A percentile compares a stretch with the other conserved stretches of the same genome.
These are phyloP conservation scores for Fragaria nilgerrensis DNA, from an alignment of 306 rosid species.

Conservation along the genomic window DNA sequence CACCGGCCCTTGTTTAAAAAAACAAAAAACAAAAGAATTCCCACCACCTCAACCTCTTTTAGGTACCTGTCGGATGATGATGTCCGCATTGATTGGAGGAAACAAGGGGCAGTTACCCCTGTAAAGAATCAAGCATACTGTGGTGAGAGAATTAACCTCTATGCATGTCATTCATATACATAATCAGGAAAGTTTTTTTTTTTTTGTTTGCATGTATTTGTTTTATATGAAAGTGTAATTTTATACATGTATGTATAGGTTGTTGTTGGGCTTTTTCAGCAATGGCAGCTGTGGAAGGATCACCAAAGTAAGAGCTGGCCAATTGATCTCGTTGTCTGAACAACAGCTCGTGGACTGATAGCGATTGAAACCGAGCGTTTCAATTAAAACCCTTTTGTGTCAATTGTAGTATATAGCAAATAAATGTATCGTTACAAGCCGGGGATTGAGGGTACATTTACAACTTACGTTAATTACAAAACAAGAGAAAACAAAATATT, in stretches of 20 bases:
- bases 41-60: not conserved
- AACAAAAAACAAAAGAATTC: not conserved
- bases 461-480: too few species aligned
- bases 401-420: too few species aligned
- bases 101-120: constrained; percentile 37
- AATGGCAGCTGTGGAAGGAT: constrained; percentile 30
- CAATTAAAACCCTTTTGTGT: too few species aligned
- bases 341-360: constrained; percentile 7
- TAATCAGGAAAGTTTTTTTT: not conserved
- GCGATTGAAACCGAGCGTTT: too few species aligned
- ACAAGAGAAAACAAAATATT: too few species aligned
- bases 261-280: constrained; percentile 33
- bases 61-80: constrained; percentile 7
- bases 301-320: constrained; percentile 7
- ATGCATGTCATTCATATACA: too few species aligned
- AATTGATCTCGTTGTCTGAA: not conserved
- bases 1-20: too few species aligned
- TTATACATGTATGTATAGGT: constrained; percentile 5
- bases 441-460: too few species aligned
- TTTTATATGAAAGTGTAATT: not conserved
- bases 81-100: constrained; percentile 39
- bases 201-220: not conserved
- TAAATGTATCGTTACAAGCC: too few species aligned
- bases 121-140: not conserved
- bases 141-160: not conserved